These are phyloP conservation scores for Phaeosphaeria sp. DNA, from an alignment of 2,329 filamentous ascomycete genomes.

Conservation along the genomic window DNA sequence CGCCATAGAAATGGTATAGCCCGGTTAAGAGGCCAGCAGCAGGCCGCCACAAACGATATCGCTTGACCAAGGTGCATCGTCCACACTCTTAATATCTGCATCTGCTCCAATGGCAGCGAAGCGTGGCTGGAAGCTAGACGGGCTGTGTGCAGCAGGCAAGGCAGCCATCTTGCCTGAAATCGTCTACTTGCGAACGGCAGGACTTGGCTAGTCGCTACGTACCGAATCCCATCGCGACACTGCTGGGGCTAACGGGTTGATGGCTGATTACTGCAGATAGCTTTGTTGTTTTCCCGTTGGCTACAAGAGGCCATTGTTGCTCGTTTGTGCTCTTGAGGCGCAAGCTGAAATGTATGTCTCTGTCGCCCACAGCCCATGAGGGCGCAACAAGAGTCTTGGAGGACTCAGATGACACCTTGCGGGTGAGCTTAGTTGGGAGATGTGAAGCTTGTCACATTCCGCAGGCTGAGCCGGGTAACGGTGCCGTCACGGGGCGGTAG, in stretches of 20 bases:
- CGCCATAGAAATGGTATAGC: constrained; percentile 14
- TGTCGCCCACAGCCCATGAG: neutral
- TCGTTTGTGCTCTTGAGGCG: neutral
- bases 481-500: neutral
- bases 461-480: neutral
- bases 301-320: neutral
- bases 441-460: neutral
- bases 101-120: constrained; percentile 23
- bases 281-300: constrained; percentile 12
- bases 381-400: neutral
- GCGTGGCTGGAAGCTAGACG: constrained; percentile 25
- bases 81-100: constrained; percentile 6
- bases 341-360: neutral
- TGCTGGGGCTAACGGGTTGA: constrained; percentile 16
- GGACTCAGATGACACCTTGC: neutral
- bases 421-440: neutral
- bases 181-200: constrained; percentile 8
- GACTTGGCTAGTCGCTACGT: constrained; percentile 17
- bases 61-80: constrained; percentile 24
- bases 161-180: constrained; percentile 9
- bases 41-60: constrained; percentile 17
- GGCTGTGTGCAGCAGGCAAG: constrained; percentile 23
- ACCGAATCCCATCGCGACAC: constrained; percentile 16
- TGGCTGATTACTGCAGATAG: constrained; percentile 15
- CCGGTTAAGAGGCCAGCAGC: constrained; percentile 9